phyloP scores from a whole-genome alignment of 352 stramenopile species.

The Globisporangium mamillatum region DNA sequence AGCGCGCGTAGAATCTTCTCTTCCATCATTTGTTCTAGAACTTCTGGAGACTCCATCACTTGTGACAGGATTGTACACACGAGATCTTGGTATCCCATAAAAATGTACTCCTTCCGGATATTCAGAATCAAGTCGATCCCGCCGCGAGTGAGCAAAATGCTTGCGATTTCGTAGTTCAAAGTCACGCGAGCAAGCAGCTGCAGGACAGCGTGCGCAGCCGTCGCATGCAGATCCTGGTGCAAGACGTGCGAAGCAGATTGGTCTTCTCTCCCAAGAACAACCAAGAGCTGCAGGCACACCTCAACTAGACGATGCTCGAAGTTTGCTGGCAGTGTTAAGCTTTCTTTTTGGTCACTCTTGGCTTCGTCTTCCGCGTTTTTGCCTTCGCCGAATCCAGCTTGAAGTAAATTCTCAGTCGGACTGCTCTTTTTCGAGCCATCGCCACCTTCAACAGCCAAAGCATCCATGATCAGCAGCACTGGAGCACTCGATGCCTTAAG shows the following conservation, averaged over 20 bases:
- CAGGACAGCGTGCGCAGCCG: slow-evolving; percentile 63
- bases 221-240: slow-evolving; percentile 21
- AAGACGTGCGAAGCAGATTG: neutral
- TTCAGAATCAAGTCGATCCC: slow-evolving; percentile 63
- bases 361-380: slow-evolving; percentile 9
- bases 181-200: slow-evolving; percentile 70
- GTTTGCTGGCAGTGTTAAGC: slow-evolving; percentile 11
- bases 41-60: slow-evolving; percentile 75
- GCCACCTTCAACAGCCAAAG: slow-evolving; percentile 25
- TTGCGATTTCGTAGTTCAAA: slow-evolving; percentile 71
- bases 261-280: slow-evolving; percentile 1
- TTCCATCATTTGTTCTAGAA: slow-evolving; percentile 85
- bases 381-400: slow-evolving; percentile 13
- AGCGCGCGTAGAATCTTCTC: slow-evolving; percentile 80
- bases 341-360: slow-evolving; percentile 15
- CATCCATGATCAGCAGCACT: slow-evolving; percentile 64
- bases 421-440: neutral
- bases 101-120: slow-evolving; percentile 41
- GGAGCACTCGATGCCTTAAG: slow-evolving; percentile 47
- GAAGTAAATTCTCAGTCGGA: slow-evolving; percentile 3
- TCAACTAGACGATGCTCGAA: slow-evolving; percentile 40
- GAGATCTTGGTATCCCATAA: slow-evolving; percentile 71
- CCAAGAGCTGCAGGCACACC: slow-evolving; percentile 33
- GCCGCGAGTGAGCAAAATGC: slow-evolving; percentile 43
- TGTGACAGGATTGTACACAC: slow-evolving; percentile 69